phyloP scores from a whole-genome alignment of 2,329 filamentous ascomycete genomes.

The Aspergillus vadensis region DNA sequence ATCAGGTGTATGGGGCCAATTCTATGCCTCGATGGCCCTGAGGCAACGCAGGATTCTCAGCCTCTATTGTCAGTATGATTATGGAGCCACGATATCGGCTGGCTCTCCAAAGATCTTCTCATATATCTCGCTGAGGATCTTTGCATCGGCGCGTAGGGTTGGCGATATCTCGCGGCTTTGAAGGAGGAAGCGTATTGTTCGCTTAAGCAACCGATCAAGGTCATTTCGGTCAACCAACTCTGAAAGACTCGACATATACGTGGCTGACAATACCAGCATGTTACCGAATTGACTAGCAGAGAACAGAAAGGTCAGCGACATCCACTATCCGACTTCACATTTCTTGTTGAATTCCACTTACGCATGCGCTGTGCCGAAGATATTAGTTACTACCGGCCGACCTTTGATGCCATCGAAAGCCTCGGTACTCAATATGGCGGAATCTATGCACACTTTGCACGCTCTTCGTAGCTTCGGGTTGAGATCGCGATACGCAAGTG shows the following conservation, averaged over 20 bases:
- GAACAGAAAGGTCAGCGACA: conserved; percentile 26
- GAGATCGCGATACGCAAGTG: conserved; percentile 27
- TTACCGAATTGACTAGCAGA: conserved; percentile 88
- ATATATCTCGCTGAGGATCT: conserved; percentile 65
- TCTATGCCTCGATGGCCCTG: neutral
- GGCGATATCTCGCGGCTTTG: conserved; percentile 72
- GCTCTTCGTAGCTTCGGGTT: conserved; percentile 54
- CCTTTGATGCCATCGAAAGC: conserved; percentile 69
- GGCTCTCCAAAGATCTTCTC: conserved; percentile 45
- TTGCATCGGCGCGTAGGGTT: conserved; percentile 71
- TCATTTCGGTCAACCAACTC: conserved; percentile 58
- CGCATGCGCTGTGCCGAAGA: conserved; percentile 94
- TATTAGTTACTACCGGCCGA: conserved; percentile 86
- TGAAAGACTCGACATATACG: conserved; percentile 68
- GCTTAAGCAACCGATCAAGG: conserved; percentile 64
- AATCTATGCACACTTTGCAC: conserved; percentile 65
- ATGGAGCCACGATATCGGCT: conserved; percentile 7
- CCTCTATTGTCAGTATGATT: neutral
- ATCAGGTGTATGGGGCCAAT: neutral
- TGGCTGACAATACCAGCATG: conserved; percentile 83
- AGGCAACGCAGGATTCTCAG: neutral
- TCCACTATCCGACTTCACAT: neutral
- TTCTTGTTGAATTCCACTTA: conserved; percentile 55
- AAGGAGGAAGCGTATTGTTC: conserved; percentile 75
- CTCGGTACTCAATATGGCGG: conserved; percentile 80